Conservation (phyloP, 2,329 filamentous ascomycete species). For the Ophiostoma himal-ulmi region DNA sequence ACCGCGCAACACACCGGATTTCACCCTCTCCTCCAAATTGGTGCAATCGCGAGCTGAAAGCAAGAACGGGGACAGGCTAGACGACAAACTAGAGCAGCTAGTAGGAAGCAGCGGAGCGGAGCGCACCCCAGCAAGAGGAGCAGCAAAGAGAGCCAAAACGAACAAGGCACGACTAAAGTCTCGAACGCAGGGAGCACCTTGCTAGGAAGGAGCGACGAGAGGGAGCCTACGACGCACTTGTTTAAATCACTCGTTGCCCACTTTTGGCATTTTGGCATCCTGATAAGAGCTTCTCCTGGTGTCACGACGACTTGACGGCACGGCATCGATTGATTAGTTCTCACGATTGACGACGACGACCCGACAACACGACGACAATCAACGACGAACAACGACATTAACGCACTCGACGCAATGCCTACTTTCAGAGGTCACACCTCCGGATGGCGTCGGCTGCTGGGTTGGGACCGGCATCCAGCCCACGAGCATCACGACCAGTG, state of each 20-base stretch:
- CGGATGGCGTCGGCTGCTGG: slow-evolving; percentile 31
- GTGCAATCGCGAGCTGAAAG: slow-evolving; percentile 1
- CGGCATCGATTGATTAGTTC: neutral
- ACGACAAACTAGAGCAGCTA: slow-evolving; percentile 1
- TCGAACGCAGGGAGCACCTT: neutral
- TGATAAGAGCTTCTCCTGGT: neutral
- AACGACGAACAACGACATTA: neutral
- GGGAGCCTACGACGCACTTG: slow-evolving; percentile 12
- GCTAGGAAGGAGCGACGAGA: slow-evolving; percentile 6
- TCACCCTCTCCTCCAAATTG: neutral
- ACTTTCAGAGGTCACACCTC: neutral
- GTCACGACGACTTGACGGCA: neutral
- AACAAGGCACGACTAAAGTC: neutral
- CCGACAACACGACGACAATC: too few relatives aligned
- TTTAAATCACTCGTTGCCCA: slow-evolving; percentile 2
- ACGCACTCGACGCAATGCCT: neutral
- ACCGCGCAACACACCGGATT: neutral
- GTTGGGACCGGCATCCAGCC: slow-evolving; percentile 31
- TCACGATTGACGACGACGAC: neutral
- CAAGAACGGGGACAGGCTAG: neutral
- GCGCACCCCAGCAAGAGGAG: neutral
- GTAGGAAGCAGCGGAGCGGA: slow-evolving; percentile 7
- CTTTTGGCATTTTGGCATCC: neutral
- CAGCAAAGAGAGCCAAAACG: neutral
- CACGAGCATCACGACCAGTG: slow-evolving; percentile 29